Percentiles rank a stretch among this genome's conserved stretches.
Conservation (phyloP, 306 rosid genomes). For the Vicia sativa region DNA sequence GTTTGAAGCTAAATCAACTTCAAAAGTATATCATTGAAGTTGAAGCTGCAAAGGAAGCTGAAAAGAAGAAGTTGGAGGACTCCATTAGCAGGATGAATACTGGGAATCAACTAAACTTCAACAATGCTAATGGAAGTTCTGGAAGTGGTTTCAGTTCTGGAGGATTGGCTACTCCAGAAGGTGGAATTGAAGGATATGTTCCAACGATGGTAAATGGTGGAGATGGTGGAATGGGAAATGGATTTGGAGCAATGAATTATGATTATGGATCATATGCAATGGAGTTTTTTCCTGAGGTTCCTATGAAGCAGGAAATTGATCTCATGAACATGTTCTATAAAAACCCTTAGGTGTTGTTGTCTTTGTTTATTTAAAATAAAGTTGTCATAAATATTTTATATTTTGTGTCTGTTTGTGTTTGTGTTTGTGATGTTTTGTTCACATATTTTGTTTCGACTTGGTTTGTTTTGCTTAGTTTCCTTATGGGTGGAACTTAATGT, state of each 20-base stretch:
- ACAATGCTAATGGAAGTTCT: not conserved
- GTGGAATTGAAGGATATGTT: not conserved
- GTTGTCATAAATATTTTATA: not conserved
- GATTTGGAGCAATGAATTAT: not conserved
- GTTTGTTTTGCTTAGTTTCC: not conserved
- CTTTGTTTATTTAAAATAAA: not conserved
- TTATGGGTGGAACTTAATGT: not conserved
- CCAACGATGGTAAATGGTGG: not conserved
- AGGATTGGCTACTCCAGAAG: not conserved
- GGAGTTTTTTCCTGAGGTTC: conserved; percentile 29
- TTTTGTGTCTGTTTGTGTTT: not conserved
- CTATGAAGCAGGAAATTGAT: conserved; percentile 37
- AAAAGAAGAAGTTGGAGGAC: not conserved
- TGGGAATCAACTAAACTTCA: not conserved
- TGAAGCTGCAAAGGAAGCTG: not conserved
- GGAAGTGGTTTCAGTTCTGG: conserved; percentile 18
- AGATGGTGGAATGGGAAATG: not conserved
- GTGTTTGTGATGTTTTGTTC: not conserved
- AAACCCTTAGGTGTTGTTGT: not conserved
- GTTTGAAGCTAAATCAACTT: conserved; percentile 31
- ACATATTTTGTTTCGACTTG: not conserved
- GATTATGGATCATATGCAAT: conserved; percentile 33
- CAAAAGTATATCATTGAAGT: conserved; percentile 58
- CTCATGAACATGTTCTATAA: conserved; percentile 31
- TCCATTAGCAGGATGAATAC: not conserved